phyloP scores from a whole-genome alignment of 108 stramenopile species.

The Thalassiosira profunda region DNA sequence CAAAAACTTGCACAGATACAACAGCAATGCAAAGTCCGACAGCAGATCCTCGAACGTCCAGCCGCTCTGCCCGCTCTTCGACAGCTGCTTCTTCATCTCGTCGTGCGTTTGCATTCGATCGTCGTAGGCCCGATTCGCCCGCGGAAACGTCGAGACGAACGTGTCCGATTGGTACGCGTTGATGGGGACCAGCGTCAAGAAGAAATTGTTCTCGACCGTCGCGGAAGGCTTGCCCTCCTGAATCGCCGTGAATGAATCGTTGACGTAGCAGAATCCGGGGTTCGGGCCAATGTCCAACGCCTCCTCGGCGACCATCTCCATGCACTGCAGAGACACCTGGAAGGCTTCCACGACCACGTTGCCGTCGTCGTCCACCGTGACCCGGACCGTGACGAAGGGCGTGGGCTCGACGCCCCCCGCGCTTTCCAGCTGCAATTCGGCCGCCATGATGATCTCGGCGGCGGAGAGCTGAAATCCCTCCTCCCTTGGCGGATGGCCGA shows the following conservation, averaged over 20 bases:
- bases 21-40: slow-evolving; percentile 93
- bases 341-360: slow-evolving; percentile 92
- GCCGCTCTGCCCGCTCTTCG: slow-evolving; percentile 85
- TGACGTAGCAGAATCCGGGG: slow-evolving; percentile 87
- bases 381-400: slow-evolving; percentile 95
- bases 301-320: slow-evolving; percentile 99
- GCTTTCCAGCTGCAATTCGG: slow-evolving; percentile 94
- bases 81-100: slow-evolving; percentile 89
- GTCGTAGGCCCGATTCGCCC: slow-evolving; percentile 83
- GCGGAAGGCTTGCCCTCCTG: slow-evolving; percentile 94
- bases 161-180: slow-evolving; percentile 88
- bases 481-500: slow-evolving; percentile 95
- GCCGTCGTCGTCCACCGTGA: slow-evolving; percentile 82
- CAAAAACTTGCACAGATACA: slow-evolving; percentile 90
- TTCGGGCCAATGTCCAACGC: slow-evolving; percentile 86
- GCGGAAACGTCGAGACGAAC: slow-evolving; percentile 90
- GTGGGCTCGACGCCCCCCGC: slow-evolving; percentile 96
- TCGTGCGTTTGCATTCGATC: slow-evolving; percentile 75
- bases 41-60: slow-evolving; percentile 94
- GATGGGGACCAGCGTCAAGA: slow-evolving; percentile 95
- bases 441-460: slow-evolving; percentile 95
- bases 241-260: slow-evolving; percentile 97
- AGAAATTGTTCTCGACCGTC: slow-evolving; percentile 97
- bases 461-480: slow-evolving; percentile 91
- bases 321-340: slow-evolving; percentile 95